Evolutionary conservation across 1,139 yeast species (phyloP), one percentile per base, ranked within the genome.

Genomic region (Geotrichum klebahnii): DNA sequence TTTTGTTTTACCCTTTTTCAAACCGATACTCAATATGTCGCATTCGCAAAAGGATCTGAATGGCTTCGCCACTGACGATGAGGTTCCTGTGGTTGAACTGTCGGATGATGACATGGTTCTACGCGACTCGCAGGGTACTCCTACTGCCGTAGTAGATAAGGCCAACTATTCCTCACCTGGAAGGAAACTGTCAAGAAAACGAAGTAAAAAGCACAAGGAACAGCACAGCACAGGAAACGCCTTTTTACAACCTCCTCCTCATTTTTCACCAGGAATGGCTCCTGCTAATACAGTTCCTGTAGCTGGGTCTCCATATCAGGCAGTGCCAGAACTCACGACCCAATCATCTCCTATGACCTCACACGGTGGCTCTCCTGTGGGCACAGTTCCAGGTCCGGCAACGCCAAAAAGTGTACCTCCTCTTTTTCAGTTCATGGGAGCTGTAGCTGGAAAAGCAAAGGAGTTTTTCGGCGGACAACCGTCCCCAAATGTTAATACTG

Each of bases 371-470:
- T n/a, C n/a, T n/a, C n/a, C n/a, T n/a, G n/a, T n/a, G n/a, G n/a
- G n/a, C n/a, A n/a, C 19, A 38, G 19, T 20, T 22, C 37, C 16
- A 6, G 41, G 34, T 5, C 45, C 41, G 5, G n/a, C 36, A 3
- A 42, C 44, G 9, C 44, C 46, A 1, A 32, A 32, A 23, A 16
- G n/a, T 3, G 34, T 48, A 16, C 52, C 52, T 12, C 52, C 36
- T 3, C 17, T 48, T 10, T 44, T 48, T 14, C 48, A 43, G 28
- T 19, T 48, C 20, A 36, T 48, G 44, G 52, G 52, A 2, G 48
- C 45, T n/a, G 45, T 48, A 5, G 52, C 52, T 3, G 47, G 46
- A 12, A 32, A 34, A 5, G 52, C 52, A 1, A 48, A 44, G 16
- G 45, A 40, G 17, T 40, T 40, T 22, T 40, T 40, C 23, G 29